Evolutionary conservation across 2,329 filamentous ascomycete species (phyloP), one percentile per base, ranked within the genome.

Genomic region (Epichloe gansuensis): DNA sequence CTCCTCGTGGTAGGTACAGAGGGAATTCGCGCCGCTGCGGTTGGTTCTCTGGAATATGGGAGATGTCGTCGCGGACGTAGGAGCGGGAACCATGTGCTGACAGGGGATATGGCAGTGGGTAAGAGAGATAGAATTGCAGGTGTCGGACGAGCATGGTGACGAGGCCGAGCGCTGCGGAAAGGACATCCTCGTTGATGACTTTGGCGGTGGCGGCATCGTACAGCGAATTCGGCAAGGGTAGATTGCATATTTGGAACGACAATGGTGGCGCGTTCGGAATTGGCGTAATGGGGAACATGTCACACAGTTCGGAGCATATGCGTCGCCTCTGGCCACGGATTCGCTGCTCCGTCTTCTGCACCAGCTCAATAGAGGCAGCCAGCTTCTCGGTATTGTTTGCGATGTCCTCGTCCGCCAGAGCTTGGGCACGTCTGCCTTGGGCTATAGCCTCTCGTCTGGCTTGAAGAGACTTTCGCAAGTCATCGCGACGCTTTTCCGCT

Each of bases 281-380:
- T 0, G 89, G 84, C 8, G 82, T 78, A 54, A 98, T 95, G 4
- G 85, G 82, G 63, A 90, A 96, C 52, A 96, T 87, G 27, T 73
- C 71, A 12, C 81, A 72, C 0, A 98, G 73, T 57, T 95, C 89
- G 58, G 93, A 84, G 65, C 89, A 90, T 51, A 97, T 87, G 38
- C 93, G 84, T 13, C 90, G 81, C 23, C 90, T 80, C 66, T 97
- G 93, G n/a, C 86, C 88, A 53, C 77, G 81, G n/a, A 89, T 85
- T 21, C 82, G 79, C 49, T 84, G 81, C 42, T 74, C 74, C 0
- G 78, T 82, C 47, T 75, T 68, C 4, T 73, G 71, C 1, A 85
- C 67, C 1, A 84, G 70, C 5, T 71, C 67, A 38, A 74, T 73
- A 12, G 80, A 81, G 1, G 77, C 69, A 0, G 70, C 64, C 35